These are phyloP conservation scores for Amylocystis lapponica DNA, from an alignment of 768 basidiomycete species.

Conservation along the genomic window DNA sequence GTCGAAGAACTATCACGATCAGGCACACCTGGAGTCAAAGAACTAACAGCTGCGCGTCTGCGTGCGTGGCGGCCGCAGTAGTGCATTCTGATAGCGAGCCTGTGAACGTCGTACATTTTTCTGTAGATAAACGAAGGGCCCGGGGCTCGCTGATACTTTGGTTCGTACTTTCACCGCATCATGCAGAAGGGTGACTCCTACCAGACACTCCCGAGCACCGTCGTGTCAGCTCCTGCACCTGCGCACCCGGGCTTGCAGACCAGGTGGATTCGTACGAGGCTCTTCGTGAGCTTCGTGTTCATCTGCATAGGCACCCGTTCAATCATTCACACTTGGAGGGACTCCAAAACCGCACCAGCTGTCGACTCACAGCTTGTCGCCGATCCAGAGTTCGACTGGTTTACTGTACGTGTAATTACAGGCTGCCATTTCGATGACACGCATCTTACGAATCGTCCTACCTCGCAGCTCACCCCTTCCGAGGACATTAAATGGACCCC, in stretches of 20 bases:
- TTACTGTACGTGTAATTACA: neutral
- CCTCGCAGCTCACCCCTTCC: slow-evolving; percentile 3
- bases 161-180: too few species aligned
- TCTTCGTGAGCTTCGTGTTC: neutral
- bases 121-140: too few species aligned
- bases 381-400: neutral
- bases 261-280: neutral
- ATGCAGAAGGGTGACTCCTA: neutral
- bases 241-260: neutral
- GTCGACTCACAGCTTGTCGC: neutral
- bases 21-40: too few species aligned
- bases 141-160: too few species aligned
- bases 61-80: too few species aligned
- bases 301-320: neutral
- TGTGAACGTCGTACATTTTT: too few species aligned
- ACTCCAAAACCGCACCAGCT: neutral
- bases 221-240: neutral
- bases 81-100: too few species aligned
- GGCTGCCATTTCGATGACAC: neutral
- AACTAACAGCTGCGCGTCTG: too few species aligned
- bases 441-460: too few species aligned
- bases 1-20: too few species aligned
- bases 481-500: slow-evolving; percentile 8
- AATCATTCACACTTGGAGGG: neutral
- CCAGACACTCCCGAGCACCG: neutral